Base-by-base conservation (phyloP, 352 stramenopile species). In the Globisporangium canariense region DNA sequence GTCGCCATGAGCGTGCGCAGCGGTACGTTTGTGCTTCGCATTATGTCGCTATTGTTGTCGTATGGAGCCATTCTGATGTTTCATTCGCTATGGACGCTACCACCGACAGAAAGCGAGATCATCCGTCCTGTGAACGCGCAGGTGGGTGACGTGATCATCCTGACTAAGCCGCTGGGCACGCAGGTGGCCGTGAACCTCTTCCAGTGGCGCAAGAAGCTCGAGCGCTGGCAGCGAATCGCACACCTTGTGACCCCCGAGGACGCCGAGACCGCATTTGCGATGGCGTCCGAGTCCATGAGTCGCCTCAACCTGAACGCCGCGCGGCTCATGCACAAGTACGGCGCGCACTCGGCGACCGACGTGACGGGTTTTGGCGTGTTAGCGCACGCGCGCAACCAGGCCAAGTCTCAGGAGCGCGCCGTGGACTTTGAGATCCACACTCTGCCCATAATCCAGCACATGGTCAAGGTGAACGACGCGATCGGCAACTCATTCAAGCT, bases 281-380 rank as follows among this genome's bases (percentile, higher is more conserved):
- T 90, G 71, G 95, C 95, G 7, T 93, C 92, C 54, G 89, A 95
- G 73, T 98, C 90, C 47, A 98, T 98, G 95, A 89, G 86, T 34
- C 87, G 90, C 13, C 78, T 98, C 16, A 98, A 98, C 71, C 74
- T 94, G 7, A 93, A 97, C 67, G 96, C 79, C 16, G 93, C 89
- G 13, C 78, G 81, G 20, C 75, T 98, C 58, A 98, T 98, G 92
- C 75, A 95, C 59, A 97, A 93, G 78, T 88, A 98, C 58, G 75
- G 84, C 25, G 93, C 94, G 6, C 83, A 96, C 72, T 97, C 92
- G 34, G 91, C 87, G n/a, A 99, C 96, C 22, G 96, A 98, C 73
- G 93, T 98, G 43, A 99, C 96, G 61, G 96, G 96, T 63, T 99
- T 99, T 79, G 96, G 96, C 22, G 88, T 98, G 43, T 74, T 98